These are phyloP conservation scores for Pneumocystis wakefieldiae DNA, from an alignment of 1,139 yeast species.

Conservation along the genomic window DNA sequence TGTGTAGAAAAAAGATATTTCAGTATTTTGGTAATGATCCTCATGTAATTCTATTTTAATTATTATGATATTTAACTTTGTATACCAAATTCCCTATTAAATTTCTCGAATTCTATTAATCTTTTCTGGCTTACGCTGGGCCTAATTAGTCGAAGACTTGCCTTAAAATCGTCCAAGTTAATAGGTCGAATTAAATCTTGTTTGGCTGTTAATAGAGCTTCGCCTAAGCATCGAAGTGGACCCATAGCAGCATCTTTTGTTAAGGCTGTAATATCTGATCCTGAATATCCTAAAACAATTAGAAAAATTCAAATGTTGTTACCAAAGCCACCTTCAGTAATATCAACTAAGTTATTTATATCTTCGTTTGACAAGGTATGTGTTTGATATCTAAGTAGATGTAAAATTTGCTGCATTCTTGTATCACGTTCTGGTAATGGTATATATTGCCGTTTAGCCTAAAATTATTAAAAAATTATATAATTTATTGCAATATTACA, in stretches of 20 bases:
- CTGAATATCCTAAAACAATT: constrained; percentile 43
- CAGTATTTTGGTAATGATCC: neutral
- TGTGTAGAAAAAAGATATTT: neutral
- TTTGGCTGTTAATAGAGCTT: constrained; percentile 66
- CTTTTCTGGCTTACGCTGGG: constrained; percentile 90
- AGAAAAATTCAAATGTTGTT: neutral
- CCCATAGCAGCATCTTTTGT: constrained; percentile 99
- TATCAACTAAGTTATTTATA: constrained; percentile 39
- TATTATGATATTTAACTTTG: neutral
- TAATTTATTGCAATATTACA: constrained; percentile 14
- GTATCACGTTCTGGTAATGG: constrained; percentile 88
- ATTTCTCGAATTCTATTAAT: constrained; percentile 60
- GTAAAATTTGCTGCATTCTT: constrained; percentile 53
- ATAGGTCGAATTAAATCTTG: constrained; percentile 78
- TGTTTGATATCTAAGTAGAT: constrained; percentile 60
- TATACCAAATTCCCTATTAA: constrained; percentile 30
- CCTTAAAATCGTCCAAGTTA: constrained; percentile 55
- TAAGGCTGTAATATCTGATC: constrained; percentile 85
- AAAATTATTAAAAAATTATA: constrained; percentile 18
- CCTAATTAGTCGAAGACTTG: constrained; percentile 65
- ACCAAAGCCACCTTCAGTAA: constrained; percentile 39
- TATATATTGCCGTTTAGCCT: constrained; percentile 62
- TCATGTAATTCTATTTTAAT: neutral
- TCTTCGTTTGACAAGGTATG: constrained; percentile 51
- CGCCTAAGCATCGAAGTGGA: constrained; percentile 82